Evolutionary conservation across 306 rosid genomes (phyloP).

Genomic region (Urtica urens): DNA sequence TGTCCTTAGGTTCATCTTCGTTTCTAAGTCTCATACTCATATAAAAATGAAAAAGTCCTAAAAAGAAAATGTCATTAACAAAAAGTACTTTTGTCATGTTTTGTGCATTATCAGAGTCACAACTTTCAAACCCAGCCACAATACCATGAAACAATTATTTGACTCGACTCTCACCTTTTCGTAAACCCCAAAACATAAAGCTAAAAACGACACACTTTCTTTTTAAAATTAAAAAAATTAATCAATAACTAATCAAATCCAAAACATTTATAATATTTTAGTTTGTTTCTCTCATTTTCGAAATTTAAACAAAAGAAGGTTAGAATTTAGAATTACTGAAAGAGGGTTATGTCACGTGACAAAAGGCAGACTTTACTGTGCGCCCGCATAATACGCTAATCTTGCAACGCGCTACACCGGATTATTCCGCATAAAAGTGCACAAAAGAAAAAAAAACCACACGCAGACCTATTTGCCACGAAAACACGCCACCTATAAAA

Average conservation of each 20-base stretch:
- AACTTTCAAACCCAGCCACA: neutral
- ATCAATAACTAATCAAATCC: conserved; percentile 3
- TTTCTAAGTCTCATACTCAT: neutral
- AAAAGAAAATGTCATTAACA: neutral
- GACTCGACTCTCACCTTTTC: neutral
- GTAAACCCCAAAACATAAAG: conserved; percentile 12
- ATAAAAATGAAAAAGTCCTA: neutral
- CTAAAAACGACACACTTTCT: conserved; percentile 31
- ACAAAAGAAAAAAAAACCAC: conserved; percentile 39
- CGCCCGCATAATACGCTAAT: conserved; percentile 18
- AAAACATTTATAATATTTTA: neutral
- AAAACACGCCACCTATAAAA: conserved; percentile 68
- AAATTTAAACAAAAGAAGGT: conserved; percentile 1
- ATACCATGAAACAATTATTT: conserved; percentile 1
- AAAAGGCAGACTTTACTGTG: neutral
- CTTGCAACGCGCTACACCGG: conserved; percentile 14
- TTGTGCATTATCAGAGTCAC: neutral
- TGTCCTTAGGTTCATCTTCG: neutral
- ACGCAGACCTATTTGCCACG: conserved; percentile 44
- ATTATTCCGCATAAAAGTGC: conserved; percentile 28
- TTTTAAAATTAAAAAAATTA: conserved; percentile 12
- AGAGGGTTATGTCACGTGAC: conserved; percentile 10
- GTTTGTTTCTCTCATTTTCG: neutral
- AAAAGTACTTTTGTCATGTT: neutral
- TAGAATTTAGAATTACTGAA: conserved; percentile 22